Conservation (phyloP, 306 rosid genomes). For the Pyrus pyrifolia region DNA sequence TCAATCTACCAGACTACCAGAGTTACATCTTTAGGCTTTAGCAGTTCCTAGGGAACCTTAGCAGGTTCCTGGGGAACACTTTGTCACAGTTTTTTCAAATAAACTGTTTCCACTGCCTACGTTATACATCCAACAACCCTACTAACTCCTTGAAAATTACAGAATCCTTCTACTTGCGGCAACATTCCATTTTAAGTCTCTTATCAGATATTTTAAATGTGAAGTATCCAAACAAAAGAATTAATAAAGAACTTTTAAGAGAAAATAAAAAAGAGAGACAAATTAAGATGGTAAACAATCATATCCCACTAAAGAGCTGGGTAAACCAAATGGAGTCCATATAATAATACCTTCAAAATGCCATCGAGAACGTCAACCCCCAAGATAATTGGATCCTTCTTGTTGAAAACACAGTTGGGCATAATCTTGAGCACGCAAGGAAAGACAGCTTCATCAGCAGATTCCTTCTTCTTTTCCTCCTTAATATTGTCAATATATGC, state of each 20-base stretch:
- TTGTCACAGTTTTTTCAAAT: background rate
- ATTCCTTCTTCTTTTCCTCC: conserved; percentile 90
- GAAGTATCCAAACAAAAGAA: background rate
- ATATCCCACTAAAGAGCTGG: background rate
- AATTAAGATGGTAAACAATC: background rate
- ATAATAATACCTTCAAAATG: conserved; percentile 62
- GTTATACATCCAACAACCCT: background rate
- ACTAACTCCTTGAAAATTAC: background rate
- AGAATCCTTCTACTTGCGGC: background rate
- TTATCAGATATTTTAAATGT: background rate
- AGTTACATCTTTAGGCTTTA: background rate
- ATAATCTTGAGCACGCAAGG: conserved; percentile 75
- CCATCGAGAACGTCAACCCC: conserved; percentile 94
- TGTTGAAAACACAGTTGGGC: conserved; percentile 85
- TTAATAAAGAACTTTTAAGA: background rate
- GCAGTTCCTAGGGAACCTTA: background rate
- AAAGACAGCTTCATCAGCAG: conserved; percentile 92
- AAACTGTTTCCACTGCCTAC: background rate
- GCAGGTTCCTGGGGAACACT: background rate
- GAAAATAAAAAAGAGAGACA: background rate
- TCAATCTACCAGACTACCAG: background rate
- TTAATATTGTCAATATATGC: conserved; percentile 81
- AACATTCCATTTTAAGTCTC: background rate
- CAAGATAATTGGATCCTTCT: conserved; percentile 95
- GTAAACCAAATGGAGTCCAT: background rate